Base-by-base conservation (phyloP, 2,329 filamentous ascomycete genomes). In the Penicillium sp. region DNA sequence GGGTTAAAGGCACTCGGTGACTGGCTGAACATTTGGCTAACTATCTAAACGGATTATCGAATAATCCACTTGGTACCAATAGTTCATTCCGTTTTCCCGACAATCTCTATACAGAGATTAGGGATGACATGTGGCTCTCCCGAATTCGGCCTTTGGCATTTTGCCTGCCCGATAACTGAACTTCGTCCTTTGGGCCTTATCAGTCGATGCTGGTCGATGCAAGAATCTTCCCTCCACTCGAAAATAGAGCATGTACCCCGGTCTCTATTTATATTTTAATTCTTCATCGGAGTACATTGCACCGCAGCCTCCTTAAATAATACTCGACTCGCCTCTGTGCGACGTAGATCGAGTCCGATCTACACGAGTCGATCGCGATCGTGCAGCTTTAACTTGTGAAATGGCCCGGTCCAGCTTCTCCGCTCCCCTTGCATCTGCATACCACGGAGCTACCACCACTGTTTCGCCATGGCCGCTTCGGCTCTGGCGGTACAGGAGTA, bases 401-500 rank as follows among this genome's bases (percentile, higher is more conserved):
- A 47, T 48, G 39, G 50, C 42, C 50, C 42, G 41, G 35, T 33
- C 52, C 39, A 55, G 50, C 44, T 52, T 37, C 40, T 49, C 37
- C 46, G 23, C 39, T 58, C 54, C 56, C 58, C 58, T 59, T 60
- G 56, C 58, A 59, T 53, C 43, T 46, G 47, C 53, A 60, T 57
- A 53, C 54, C 51, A 45, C 38, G 38, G 38, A 40, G 38, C 24
- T 27, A 20, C 37, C 6, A 23, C 10, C 23, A 25, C 38, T 23
- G 9, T 28, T 42, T 20, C 39, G 42, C 42, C 45, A 41, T 41
- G 27, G 28, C 46, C 37, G 28, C 42, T 44, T 27, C 33, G 31
- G 25, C 32, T 31, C 41, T 35, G 24, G 40, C 40, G 44, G 48
- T 51, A 23, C 3, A 23, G 20, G 20, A 23, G 20, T 4, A 51